Base-by-base conservation (phyloP, 2,329 filamentous ascomycete species). In the Fusarium sp. region DNA sequence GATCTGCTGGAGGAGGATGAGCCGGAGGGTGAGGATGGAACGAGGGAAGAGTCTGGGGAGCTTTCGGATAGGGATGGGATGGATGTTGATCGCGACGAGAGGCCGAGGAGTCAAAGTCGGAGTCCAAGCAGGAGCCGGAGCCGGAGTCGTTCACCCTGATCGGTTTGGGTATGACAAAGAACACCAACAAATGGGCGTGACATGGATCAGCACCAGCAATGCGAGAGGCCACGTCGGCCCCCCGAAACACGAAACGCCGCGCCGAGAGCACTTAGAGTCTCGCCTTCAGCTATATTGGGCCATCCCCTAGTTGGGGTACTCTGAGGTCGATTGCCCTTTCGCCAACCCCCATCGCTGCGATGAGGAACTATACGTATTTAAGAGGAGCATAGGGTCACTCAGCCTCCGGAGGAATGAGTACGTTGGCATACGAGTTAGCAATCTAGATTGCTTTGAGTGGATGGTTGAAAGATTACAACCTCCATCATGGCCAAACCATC, bases 1-100 rank as follows among this genome's bases (percentile, higher is more conserved):
- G 91, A 91, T 72, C 80, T 95, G 74, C 82, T 94, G 57, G 90
- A 90, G 63, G 89, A 89, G 3, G 88, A 90, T 0, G 87, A 86
- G 4, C 85, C 83, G 11, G 81, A 81, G 80, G 45, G 76, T 33
- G 73, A 78, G 70, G 76, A 79, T 47, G 77, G 73, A 2, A 73
- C 73, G 15, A 79, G 78, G 37, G 84, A 85, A 50, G 86, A 87
- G 6, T 86, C 85, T 4, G 85, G 84, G 0, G 84, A 83, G 47
- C 67, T 80, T 17, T 80, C 79, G 2, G 82, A 82, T n/a, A 69
- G 76, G n/a, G 77, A 77, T 14, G 78, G 79, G 5, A 85, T 85
- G 84, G 84, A 86, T 58, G 78, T 85, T 43, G 85, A 85, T 70
- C 77, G 77, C 2, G 79, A 80, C 7, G 77, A 79, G 61, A 65